Evolutionary conservation across 176 grass and related monocot species (phyloP), one percentile per base, ranked within the genome.

Genomic region (Calamus simplicifolius): DNA sequence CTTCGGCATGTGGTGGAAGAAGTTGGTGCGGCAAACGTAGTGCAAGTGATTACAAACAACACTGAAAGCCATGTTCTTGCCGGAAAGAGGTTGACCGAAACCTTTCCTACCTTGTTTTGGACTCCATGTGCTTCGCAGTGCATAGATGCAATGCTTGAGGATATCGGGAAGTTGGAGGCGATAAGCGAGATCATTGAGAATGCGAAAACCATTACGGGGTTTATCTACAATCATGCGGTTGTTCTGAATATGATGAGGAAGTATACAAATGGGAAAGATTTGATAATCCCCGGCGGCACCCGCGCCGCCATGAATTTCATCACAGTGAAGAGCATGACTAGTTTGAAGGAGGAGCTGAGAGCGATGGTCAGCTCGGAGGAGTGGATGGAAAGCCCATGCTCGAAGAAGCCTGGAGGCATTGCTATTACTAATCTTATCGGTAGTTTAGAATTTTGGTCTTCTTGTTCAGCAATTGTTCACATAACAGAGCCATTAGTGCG

Each of bases 61-160:
- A 77, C 78, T 1, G 83, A 96, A 62, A 72, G 75, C 55, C 75
- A 90, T 82, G 63, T 71, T 38, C 56, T 51, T 7, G 87, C 87
- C 16, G 87, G 87, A 16, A 85, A 66, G 54, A 90, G 49, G 69
- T 65, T 96, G 62, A 57, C 68, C 1, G 86, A 87, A 61, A 74
- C 78, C 38, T 90, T 85, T 51, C 92, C 92, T 52, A 96, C 92
- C 12, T 50, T 96, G 62, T 96, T 96, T 73, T 96, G 92, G 92
- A 88, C 81, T 13, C 71, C 80, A 0, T 96, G 92, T 48, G 68
- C 78, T 77, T 90, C 81, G 63, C 75, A 62, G 29, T 88, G 77
- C 75, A 82, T 96, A n/a, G 73, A 96, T 51, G 92, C 55, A 16
- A 96, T 96, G 67, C 83, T 96, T 3, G 83, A 96, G 67, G 92